Conservation (phyloP, 805 yeast species). For the Dipodascopsis tothii region DNA sequence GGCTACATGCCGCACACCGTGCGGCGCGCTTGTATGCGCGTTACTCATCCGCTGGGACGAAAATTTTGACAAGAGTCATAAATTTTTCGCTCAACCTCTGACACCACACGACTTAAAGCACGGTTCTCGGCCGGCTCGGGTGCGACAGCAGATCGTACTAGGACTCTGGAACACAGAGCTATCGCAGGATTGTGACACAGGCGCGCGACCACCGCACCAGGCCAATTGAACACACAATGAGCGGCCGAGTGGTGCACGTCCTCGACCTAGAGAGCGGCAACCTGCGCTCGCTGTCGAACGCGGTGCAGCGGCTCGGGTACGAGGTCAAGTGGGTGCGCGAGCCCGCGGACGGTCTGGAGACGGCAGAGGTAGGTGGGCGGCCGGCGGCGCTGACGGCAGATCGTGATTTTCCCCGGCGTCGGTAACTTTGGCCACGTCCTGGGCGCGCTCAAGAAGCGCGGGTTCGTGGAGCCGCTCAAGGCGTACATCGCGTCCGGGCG, state of each 20-base stretch:
- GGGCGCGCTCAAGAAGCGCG: slow-evolving; percentile 52
- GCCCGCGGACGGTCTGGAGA: slow-evolving; percentile 42
- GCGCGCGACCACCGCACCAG: no score
- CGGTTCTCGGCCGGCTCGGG: no score
- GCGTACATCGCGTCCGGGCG: slow-evolving; percentile 67
- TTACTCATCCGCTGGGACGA: no score
- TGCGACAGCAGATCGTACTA: no score
- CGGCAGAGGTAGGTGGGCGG: slow-evolving; percentile 36
- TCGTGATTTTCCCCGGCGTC: slow-evolving; percentile 86
- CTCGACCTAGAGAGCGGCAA: slow-evolving; percentile 95
- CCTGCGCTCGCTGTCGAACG: slow-evolving; percentile 79
- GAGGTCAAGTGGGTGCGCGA: slow-evolving; percentile 53
- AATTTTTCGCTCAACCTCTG: no score
- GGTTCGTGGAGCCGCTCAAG: slow-evolving; percentile 58
- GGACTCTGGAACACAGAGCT: no score
- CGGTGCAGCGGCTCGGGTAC: slow-evolving; percentile 72
- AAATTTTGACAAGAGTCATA: no score
- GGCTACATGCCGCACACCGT: no score
- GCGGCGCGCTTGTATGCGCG: no score
- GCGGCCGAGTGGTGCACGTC: slow-evolving; percentile 44
- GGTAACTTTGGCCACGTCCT: slow-evolving; percentile 96
- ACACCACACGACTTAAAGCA: no score
- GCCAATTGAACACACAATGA: no score
- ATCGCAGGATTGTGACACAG: no score
- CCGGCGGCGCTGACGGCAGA: slow-evolving; percentile 14